Percentiles rank a stretch among this genome's conserved stretches.
Evolutionary conservation across 2,329 filamentous ascomycete genomes (phyloP).

Genomic region (Cercospora canescens): DNA sequence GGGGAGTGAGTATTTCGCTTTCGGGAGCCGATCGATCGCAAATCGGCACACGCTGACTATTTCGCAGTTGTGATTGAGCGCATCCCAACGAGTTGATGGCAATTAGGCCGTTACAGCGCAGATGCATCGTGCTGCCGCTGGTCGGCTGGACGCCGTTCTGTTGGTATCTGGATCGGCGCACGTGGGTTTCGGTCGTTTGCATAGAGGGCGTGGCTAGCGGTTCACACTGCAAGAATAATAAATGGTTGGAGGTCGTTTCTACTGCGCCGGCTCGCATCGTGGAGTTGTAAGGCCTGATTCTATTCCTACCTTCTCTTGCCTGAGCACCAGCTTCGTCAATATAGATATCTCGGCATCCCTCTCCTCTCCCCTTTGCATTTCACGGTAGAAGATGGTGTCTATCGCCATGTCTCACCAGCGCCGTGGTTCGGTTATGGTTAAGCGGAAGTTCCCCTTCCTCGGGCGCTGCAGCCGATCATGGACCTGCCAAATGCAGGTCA

Average conservation of each 20-base stretch:
- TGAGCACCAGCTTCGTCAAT: not conserved
- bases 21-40: no score
- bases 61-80: not conserved
- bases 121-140: not conserved
- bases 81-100: not conserved
- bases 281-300: not conserved
- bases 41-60: not conserved
- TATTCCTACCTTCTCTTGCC: not conserved
- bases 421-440: not conserved
- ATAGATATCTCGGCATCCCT: not conserved
- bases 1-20: conserved; percentile 1
- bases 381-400: not conserved
- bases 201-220: not conserved
- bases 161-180: not conserved
- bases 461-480: not conserved
- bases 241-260: not conserved
- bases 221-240: not conserved
- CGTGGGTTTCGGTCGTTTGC: not conserved
- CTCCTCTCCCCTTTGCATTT: not conserved
- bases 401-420: not conserved
- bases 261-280: not conserved
- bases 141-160: not conserved
- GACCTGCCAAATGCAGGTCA: not conserved
- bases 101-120: not conserved
- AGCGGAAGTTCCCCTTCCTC: not conserved